phyloP scores from a whole-genome alignment of 805 yeast genomes.

The Candida railenensis region DNA sequence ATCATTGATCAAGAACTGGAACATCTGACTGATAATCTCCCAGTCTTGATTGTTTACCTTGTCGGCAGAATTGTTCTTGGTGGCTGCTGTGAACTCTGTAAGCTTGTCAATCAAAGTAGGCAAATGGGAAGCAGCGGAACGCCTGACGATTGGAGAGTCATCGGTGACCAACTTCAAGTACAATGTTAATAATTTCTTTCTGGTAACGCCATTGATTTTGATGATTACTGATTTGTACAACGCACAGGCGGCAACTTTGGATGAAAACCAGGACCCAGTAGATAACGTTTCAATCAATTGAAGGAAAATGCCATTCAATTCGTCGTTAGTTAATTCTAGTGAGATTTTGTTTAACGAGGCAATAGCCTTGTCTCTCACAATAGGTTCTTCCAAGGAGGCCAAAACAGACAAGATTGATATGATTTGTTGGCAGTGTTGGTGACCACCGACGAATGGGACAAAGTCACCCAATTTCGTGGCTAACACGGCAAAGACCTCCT shows the following conservation, averaged over 20 bases:
- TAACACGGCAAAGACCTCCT: constrained; percentile 91
- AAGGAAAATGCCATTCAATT: constrained; percentile 64
- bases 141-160: constrained; percentile 97
- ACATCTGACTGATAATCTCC: constrained; percentile 80
- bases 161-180: constrained; percentile 76
- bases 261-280: constrained; percentile 91
- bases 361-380: constrained; percentile 93
- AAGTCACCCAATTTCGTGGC: constrained; percentile 89
- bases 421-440: constrained; percentile 47
- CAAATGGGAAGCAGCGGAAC: constrained; percentile 85
- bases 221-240: constrained; percentile 69
- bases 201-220: constrained; percentile 52
- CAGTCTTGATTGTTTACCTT: constrained; percentile 61
- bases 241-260: constrained; percentile 89
- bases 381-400: constrained; percentile 92
- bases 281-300: constrained; percentile 77
- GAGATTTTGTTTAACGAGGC: constrained; percentile 76
- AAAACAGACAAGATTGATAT: constrained; percentile 73
- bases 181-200: constrained; percentile 62
- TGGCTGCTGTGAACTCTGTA: constrained; percentile 37
- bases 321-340: constrained; percentile 57
- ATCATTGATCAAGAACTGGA: constrained; percentile 72
- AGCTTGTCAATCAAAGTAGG: constrained; percentile 67
- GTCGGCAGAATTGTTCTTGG: constrained; percentile 17
- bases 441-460: constrained; percentile 88